Base-by-base conservation (phyloP, 371 early-diverging fungal species). In the Gilbertella persicaria region DNA sequence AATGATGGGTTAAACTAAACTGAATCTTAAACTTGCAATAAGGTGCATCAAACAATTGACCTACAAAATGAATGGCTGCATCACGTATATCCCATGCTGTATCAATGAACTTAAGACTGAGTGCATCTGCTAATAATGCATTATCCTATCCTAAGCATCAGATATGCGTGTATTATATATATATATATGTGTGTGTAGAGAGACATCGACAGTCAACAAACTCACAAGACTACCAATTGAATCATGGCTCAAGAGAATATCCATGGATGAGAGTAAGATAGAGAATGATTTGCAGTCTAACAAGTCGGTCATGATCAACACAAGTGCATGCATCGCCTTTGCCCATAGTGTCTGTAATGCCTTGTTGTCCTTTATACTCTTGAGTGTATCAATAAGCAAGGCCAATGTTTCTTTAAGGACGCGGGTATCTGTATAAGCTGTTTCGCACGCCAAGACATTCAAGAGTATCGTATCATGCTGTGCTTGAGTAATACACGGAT, bases 11-110 rank as follows among this genome's bases (percentile, higher is more conserved):
- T 12, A 80, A 61, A 2, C 76, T 80, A 70, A 82, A 80, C 33
- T 58, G 47, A 1, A 75, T 52, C 20, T 78, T 80, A 33, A 50
- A 46, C 14, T 51, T 26, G 7, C 23, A 30, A 0, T 28, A 17
- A 7, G 61, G 62, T 46, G 39, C 41, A 13, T 62, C 57, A 57
- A 82, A 83, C 13, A 85, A 64, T 12, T 52, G 47, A 26, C 81
- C 82, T 25, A 83, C 73, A 41, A 79, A 85, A 49, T 76, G 73
- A 36, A 85, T 55, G 8, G 67, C 72, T 1, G 75, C 73, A 53
- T 83, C 83, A 21, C 85, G 81, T 8, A 81, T 63, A 66, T 85
- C 81, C 82, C 85, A 83, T 44, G 78, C 78, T 30, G 58, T 64
- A 52, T 85, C 82, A 38, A 75, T 53, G 2, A 79, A 56, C 45